A percentile compares a stretch with the other conserved stretches of the same genome.
Evolutionary conservation across 2,329 filamentous ascomycete genomes (phyloP).

Genomic region (Thielaviopsis euricoi): DNA sequence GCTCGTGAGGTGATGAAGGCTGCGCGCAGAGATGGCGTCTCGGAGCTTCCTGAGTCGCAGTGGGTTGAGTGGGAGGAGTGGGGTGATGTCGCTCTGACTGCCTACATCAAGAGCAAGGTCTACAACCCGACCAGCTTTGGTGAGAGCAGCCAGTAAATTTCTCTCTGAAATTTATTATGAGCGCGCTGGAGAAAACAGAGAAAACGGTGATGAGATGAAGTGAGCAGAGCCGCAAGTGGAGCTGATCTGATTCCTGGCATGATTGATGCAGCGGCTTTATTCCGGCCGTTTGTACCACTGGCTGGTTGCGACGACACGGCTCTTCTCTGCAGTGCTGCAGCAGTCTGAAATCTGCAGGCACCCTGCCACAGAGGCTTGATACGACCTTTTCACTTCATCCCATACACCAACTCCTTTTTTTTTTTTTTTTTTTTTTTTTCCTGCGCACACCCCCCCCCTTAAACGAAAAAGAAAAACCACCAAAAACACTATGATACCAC

Average conservation of each 20-base stretch:
- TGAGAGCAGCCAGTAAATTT: conserved; percentile 20
- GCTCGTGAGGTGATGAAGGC: conserved; percentile 87
- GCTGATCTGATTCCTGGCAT: not conserved
- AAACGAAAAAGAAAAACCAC: not conserved
- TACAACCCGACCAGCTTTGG: conserved; percentile 39
- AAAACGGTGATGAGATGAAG: not conserved
- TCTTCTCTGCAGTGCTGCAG: too few species aligned
- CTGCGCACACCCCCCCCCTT: not conserved
- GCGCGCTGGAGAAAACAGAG: not conserved
- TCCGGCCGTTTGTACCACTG: not conserved
- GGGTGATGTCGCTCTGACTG: conserved; percentile 45
- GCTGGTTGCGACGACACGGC: too few species aligned
- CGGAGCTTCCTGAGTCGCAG: conserved; percentile 47
- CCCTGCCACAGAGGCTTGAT: not conserved
- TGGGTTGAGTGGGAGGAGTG: conserved; percentile 60
- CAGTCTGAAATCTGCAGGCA: too few species aligned
- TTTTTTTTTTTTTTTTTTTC: not conserved
- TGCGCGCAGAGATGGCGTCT: conserved; percentile 67
- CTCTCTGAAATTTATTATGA: not conserved
- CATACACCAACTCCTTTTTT: not conserved
- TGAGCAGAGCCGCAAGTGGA: not conserved
- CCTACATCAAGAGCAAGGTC: conserved; percentile 42
- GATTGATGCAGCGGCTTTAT: not conserved
- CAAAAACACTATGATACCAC: conserved; percentile 7
- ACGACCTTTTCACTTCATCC: conserved; percentile 1